Base-by-base conservation (phyloP, 441 rosid genomes). In the Pelargonium fulgidum region DNA sequence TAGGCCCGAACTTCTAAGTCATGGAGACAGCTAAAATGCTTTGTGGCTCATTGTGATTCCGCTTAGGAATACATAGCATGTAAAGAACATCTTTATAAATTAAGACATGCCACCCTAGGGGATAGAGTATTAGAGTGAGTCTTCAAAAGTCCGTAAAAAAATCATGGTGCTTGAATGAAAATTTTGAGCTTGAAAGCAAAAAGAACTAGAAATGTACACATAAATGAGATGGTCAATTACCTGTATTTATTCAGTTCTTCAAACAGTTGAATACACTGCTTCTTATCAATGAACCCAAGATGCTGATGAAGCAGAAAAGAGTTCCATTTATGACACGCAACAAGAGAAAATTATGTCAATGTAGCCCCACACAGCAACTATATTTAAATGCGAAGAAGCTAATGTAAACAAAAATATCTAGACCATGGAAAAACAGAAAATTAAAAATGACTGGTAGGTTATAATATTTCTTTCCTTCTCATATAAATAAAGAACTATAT, bases 221-320 rank as follows among this genome's bases (percentile, higher is more conserved):
- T 2, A 29, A 54, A 54, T 58, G 29, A 20, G 29, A 20, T 11
- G 3, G 26, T 20, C 29, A 66, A 44, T 70, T 81, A 93, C 99
- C 99, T 87, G 91, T 94, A 94, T 47, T 85, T 80, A 75, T 90
- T 89, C 72, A 94, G 80, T 69, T 85, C 88, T 76, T 87, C 87
- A 81, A 94, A 94, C 73, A 94, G 88, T 74, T 17, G 76, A 72
- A 87, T 75, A 62, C 97, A 94, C 75, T 94, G 96, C 75, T 87
- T 80, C 84, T 91, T 80, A 69, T 90, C 58, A 59, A 94, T 82
- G 74, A 4, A 77, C 70, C 92, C 94, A 7, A 52, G 80, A 22
- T 84, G 77, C 99, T 91, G 88, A 77, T 70, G 39, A 75, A 70
- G 68, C 36, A 70, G 44, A 61, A 77, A 59, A 73, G 48, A 58